These are phyloP conservation scores for Neostapfia colusana DNA, from an alignment of 176 grass and related monocot genomes.

Conservation along the genomic window DNA sequence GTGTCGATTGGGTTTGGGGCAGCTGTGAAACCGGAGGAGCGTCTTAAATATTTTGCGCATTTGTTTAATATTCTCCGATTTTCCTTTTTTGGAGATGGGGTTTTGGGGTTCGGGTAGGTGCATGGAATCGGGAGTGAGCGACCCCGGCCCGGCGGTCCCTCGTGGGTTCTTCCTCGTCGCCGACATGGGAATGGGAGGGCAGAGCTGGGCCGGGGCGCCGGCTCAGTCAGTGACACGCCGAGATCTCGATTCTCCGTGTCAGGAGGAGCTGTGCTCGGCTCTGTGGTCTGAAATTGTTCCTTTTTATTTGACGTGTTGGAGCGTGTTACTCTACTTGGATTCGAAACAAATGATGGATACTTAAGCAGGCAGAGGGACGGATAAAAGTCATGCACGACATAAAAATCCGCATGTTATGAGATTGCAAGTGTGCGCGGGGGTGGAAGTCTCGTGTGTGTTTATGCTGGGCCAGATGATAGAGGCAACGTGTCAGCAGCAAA, in stretches of 20 bases:
- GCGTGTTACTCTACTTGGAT: neutral
- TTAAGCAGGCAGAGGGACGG: too few species aligned
- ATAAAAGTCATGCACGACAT: too few species aligned
- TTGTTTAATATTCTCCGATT: neutral
- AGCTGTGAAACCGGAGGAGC: conserved; percentile 23
- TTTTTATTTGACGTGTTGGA: too few species aligned
- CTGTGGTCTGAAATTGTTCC: neutral
- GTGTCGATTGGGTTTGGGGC: conserved; percentile 1
- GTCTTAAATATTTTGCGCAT: neutral
- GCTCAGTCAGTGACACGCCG: neutral
- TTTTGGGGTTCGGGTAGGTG: neutral
- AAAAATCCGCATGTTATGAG: too few species aligned
- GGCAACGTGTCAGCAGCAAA: too few species aligned
- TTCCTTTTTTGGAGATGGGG: neutral
- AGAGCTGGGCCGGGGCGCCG: neutral
- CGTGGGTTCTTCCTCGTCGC: neutral
- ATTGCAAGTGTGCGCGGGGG: too few species aligned
- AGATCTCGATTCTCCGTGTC: conserved; percentile 53
- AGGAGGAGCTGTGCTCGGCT: neutral
- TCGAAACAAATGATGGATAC: neutral
- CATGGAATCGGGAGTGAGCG: neutral
- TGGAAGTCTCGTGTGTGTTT: too few species aligned
- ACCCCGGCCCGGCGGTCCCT: neutral
- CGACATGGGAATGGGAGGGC: neutral
- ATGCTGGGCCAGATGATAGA: too few species aligned